These are phyloP conservation scores for Penicillium sp. DNA, from an alignment of 2,329 filamentous ascomycete genomes.

Conservation along the genomic window DNA sequence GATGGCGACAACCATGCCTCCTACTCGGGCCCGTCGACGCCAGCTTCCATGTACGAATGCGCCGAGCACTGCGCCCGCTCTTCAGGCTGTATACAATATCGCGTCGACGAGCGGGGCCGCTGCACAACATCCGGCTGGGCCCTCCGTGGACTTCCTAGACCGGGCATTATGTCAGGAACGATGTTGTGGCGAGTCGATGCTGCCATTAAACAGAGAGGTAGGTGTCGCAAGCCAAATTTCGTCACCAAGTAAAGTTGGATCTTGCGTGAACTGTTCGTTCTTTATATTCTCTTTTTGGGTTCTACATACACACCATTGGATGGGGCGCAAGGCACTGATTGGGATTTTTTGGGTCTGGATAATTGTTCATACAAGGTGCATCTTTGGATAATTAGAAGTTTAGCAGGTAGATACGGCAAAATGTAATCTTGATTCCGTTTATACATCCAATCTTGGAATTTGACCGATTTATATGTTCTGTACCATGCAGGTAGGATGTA, in stretches of 20 bases:
- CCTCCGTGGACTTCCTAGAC: conserved; percentile 13
- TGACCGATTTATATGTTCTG: background rate
- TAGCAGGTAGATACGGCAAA: background rate
- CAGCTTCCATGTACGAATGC: conserved; percentile 14
- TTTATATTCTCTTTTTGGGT: background rate
- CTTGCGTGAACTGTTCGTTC: background rate
- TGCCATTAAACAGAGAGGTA: conserved; percentile 6
- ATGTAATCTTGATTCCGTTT: background rate
- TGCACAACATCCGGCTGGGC: conserved; percentile 15
- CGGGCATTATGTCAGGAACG: conserved; percentile 16
- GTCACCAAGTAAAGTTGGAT: conserved; percentile 3
- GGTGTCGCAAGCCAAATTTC: conserved; percentile 13
- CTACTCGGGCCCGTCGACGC: conserved; percentile 1
- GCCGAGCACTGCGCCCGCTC: conserved; percentile 20
- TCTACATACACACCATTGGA: conserved; percentile 1
- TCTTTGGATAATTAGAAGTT: background rate
- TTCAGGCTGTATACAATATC: conserved; percentile 19
- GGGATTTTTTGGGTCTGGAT: background rate
- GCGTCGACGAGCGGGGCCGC: conserved; percentile 9
- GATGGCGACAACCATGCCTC: conserved; percentile 3
- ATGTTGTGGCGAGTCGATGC: conserved; percentile 24
- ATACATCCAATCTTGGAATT: background rate
- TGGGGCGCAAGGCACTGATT: conserved; percentile 2
- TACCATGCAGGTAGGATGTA: background rate
- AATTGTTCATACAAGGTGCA: conserved; percentile 1